Conservation (phyloP, 177 flowering plant genomes). For the Vitis hybrid region DNA sequence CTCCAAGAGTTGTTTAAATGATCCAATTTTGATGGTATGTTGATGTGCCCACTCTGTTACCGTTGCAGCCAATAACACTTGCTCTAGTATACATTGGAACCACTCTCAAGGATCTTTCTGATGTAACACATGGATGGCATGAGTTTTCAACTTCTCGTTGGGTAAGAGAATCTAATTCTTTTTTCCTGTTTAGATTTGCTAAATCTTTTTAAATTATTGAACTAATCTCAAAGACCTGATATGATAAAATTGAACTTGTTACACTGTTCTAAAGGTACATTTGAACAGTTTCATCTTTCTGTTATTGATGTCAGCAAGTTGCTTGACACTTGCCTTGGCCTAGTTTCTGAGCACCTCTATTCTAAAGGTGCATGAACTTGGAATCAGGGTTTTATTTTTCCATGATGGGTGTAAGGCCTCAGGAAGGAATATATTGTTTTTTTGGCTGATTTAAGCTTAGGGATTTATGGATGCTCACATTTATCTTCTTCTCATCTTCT, state of each 20-base stretch:
- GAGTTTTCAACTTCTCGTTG: conserved; percentile 72
- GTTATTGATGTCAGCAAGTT: background rate
- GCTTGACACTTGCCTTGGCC: background rate
- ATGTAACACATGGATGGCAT: conserved; percentile 89
- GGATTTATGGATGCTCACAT: background rate
- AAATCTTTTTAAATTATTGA: background rate
- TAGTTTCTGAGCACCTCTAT: too few relatives aligned
- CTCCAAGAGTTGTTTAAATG: background rate
- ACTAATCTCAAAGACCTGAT: too few relatives aligned
- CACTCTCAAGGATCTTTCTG: conserved; percentile 94
- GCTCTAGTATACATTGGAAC: conserved; percentile 92
- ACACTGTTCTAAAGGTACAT: background rate
- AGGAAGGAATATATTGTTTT: too few relatives aligned
- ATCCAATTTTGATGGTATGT: background rate
- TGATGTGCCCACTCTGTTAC: conserved; percentile 11
- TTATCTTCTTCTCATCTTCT: background rate
- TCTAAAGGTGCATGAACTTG: too few relatives aligned
- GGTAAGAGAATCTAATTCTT: conserved; percentile 45
- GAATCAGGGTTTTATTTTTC: too few relatives aligned
- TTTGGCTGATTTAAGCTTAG: background rate
- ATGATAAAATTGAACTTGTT: too few relatives aligned
- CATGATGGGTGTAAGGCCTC: too few relatives aligned
- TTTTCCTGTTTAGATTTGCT: background rate
- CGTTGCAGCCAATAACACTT: conserved; percentile 84
- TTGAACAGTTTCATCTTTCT: background rate